Percentiles rank a stretch among this genome's conserved stretches.
These are phyloP conservation scores for Spathaspora sp. DNA, from an alignment of 805 yeast species.

Conservation along the genomic window DNA sequence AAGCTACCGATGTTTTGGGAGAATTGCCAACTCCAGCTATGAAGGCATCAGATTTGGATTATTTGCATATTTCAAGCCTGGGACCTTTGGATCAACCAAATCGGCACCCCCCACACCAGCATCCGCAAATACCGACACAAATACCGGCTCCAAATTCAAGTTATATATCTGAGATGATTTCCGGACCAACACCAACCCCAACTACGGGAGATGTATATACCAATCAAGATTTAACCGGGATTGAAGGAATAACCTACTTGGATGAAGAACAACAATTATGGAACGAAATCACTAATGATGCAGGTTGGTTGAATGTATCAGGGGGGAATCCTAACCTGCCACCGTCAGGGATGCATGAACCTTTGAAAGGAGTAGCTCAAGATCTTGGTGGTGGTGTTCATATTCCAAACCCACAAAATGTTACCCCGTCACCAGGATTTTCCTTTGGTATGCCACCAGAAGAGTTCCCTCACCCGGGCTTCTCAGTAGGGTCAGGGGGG, in stretches of 20 bases:
- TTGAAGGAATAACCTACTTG: conserved; percentile 39
- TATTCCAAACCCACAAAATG: background rate
- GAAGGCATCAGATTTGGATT: conserved; percentile 18
- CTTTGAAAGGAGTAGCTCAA: background rate
- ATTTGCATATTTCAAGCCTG: conserved; percentile 16
- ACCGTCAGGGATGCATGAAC: background rate
- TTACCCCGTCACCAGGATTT: background rate
- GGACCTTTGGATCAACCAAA: background rate
- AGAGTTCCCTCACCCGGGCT: background rate
- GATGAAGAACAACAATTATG: conserved; percentile 54
- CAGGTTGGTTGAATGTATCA: conserved; percentile 58
- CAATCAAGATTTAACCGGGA: conserved; percentile 36
- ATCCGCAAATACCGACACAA: background rate
- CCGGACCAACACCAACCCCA: conserved; percentile 1
- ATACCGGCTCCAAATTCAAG: background rate
- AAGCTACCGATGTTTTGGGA: background rate
- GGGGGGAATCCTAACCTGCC: conserved; percentile 2
- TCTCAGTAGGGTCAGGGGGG: conserved; percentile 16
- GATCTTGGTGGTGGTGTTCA: background rate
- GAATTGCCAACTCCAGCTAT: conserved; percentile 3
- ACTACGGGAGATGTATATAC: conserved; percentile 26
- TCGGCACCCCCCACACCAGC: conserved; percentile 5
- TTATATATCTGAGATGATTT: background rate
- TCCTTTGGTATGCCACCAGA: conserved; percentile 1
- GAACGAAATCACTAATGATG: conserved; percentile 76